Conservation (phyloP, 371 early-diverging fungal genomes). For the Nematocida displodere region DNA sequence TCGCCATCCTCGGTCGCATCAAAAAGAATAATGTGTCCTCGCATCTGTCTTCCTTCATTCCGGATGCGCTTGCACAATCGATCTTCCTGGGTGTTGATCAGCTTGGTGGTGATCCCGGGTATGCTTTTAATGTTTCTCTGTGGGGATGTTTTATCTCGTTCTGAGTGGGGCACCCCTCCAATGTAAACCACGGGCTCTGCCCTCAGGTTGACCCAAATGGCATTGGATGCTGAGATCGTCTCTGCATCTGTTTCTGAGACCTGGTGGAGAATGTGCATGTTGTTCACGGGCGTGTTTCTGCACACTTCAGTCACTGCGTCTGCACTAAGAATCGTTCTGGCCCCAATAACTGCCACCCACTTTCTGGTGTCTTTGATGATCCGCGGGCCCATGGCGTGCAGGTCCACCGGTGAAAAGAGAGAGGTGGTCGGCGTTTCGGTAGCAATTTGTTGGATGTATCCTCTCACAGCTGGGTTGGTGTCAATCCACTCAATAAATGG, state of each 20-base stretch:
- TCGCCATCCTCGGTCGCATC: background rate
- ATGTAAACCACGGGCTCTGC: conserved; percentile 52
- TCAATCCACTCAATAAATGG: conserved; percentile 25
- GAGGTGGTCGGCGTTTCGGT: background rate
- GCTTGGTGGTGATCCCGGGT: conserved; percentile 70
- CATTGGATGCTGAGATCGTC: background rate
- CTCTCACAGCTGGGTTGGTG: background rate
- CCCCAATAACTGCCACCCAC: conserved; percentile 24
- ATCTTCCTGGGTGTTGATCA: conserved; percentile 70
- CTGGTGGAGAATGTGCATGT: conserved; percentile 2
- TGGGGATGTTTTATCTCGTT: conserved; percentile 21
- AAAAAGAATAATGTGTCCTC: conserved; percentile 36
- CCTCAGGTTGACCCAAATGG: conserved; percentile 26
- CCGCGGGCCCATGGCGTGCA: background rate
- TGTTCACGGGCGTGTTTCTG: background rate
- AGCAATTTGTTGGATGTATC: background rate
- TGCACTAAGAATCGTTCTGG: conserved; percentile 4
- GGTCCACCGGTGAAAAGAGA: conserved; percentile 3
- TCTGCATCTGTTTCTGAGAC: background rate
- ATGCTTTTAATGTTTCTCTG: conserved; percentile 27
- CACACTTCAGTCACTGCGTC: background rate
- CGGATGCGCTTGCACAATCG: conserved; percentile 69
- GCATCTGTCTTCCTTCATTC: conserved; percentile 64
- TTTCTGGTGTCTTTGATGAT: background rate
- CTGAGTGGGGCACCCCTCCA: conserved; percentile 42